Conservation (phyloP, 1,284 basidiomycete genomes). For the Trametes polyzona region DNA sequence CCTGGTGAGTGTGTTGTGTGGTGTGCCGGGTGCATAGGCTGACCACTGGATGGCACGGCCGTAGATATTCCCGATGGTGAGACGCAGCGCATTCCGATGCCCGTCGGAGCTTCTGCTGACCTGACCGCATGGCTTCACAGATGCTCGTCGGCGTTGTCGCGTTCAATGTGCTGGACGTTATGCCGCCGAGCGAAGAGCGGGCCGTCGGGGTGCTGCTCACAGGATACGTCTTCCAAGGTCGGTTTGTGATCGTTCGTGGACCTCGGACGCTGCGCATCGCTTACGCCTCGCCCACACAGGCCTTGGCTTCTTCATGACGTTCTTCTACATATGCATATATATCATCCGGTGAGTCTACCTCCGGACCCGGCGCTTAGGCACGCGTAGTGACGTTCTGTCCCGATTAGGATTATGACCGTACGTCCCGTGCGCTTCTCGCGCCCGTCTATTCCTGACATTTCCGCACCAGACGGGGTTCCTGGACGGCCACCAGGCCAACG, state of each 20-base stretch:
- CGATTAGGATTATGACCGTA: slow-evolving; percentile 47
- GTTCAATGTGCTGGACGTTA: slow-evolving; percentile 47
- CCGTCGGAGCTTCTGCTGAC: slow-evolving; percentile 10
- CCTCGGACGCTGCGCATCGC: slow-evolving; percentile 12
- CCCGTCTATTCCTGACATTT: not conserved
- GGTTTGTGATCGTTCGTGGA: slow-evolving; percentile 13
- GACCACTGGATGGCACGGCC: slow-evolving; percentile 1
- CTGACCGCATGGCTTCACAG: slow-evolving; percentile 25
- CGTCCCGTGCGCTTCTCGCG: slow-evolving; percentile 17
- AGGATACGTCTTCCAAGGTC: slow-evolving; percentile 55
- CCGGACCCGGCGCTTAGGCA: slow-evolving; percentile 4
- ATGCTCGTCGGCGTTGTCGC: slow-evolving; percentile 55
- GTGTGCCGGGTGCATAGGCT: not conserved
- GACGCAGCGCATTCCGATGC: slow-evolving; percentile 6
- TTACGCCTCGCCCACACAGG: slow-evolving; percentile 31
- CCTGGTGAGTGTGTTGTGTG: slow-evolving; percentile 38
- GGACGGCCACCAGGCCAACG: slow-evolving; percentile 53
- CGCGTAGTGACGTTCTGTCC: slow-evolving; percentile 10
- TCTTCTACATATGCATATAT: slow-evolving; percentile 55
- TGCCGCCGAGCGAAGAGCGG: slow-evolving; percentile 41
- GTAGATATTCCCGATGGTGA: slow-evolving; percentile 51
- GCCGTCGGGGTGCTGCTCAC: slow-evolving; percentile 46
- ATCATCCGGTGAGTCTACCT: slow-evolving; percentile 43
- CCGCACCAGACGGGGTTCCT: slow-evolving; percentile 50
- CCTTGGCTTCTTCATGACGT: slow-evolving; percentile 54